Evolutionary conservation across 306 rosid genomes (phyloP).

Genomic region (Pachyrhizus erosus): DNA sequence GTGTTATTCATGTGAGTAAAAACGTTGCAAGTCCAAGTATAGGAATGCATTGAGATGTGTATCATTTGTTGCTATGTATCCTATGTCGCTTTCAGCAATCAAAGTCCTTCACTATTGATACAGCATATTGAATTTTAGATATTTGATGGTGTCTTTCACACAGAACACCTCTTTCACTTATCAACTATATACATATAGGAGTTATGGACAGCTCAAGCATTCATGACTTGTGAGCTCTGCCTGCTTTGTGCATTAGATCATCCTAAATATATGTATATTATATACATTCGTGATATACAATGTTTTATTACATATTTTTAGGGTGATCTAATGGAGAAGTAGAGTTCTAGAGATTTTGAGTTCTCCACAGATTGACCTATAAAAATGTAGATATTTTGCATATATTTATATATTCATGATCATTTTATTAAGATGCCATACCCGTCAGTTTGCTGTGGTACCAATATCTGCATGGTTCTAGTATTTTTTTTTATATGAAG

Average conservation of each 20-base stretch:
- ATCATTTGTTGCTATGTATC: background rate
- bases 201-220: background rate
- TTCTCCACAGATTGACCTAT: background rate
- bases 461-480: background rate
- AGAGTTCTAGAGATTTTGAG: background rate
- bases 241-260: background rate
- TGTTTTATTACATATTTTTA: background rate
- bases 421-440: background rate
- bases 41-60: slow-evolving; percentile 3
- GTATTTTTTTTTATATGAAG: background rate
- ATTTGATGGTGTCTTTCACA: background rate
- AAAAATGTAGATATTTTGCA: background rate
- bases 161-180: background rate
- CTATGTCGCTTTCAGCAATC: slow-evolving; percentile 26
- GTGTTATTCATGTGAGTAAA: background rate
- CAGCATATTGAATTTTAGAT: slow-evolving; percentile 27
- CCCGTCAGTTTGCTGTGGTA: slow-evolving; percentile 5
- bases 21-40: background rate
- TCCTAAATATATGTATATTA: slow-evolving; percentile 12
- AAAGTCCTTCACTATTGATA: slow-evolving; percentile 6
- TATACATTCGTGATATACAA: background rate
- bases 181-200: slow-evolving; percentile 7
- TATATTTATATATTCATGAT: background rate
- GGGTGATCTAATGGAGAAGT: slow-evolving; percentile 11
- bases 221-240: slow-evolving; percentile 4